Conservation (phyloP, 495 filamentous ascomycete genomes). For the Tetracladium setigerum region DNA sequence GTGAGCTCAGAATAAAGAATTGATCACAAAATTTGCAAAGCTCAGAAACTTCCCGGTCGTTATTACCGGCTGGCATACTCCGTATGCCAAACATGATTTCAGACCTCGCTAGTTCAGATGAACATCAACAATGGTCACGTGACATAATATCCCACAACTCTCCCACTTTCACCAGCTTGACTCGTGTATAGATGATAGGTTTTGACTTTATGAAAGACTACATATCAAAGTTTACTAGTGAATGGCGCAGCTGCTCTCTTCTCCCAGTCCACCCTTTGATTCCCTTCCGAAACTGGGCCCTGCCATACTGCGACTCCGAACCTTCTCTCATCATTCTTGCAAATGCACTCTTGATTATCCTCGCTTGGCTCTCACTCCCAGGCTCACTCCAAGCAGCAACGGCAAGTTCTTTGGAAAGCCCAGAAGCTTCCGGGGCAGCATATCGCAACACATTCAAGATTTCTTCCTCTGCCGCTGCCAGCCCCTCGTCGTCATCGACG, state of each 20-base stretch:
- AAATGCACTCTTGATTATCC: slow-evolving; percentile 8
- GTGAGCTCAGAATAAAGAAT: too few species aligned
- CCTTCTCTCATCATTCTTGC: slow-evolving; percentile 9
- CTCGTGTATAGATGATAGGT: too few species aligned
- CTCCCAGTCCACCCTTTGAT: slow-evolving; percentile 15
- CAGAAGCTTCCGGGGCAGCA: slow-evolving; percentile 10
- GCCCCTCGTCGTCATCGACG: neutral
- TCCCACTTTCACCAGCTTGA: too few species aligned
- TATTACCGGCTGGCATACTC: too few species aligned
- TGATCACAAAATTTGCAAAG: too few species aligned
- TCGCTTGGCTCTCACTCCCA: slow-evolving; percentile 8
- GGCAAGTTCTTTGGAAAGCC: slow-evolving; percentile 9
- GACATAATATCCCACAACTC: too few species aligned
- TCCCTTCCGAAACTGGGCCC: slow-evolving; percentile 6
- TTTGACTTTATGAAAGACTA: too few species aligned
- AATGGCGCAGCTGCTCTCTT: neutral
- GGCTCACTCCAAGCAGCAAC: slow-evolving; percentile 3
- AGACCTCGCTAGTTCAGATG: too few species aligned
- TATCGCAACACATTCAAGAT: neutral
- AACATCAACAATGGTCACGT: too few species aligned
- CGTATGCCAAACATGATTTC: too few species aligned
- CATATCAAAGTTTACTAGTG: neutral
- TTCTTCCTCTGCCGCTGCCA: neutral
- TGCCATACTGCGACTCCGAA: slow-evolving; percentile 5
- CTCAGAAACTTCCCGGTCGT: too few species aligned